Base-by-base conservation (phyloP, 768 basidiomycete genomes). In the Nevesoporus exiguus region DNA sequence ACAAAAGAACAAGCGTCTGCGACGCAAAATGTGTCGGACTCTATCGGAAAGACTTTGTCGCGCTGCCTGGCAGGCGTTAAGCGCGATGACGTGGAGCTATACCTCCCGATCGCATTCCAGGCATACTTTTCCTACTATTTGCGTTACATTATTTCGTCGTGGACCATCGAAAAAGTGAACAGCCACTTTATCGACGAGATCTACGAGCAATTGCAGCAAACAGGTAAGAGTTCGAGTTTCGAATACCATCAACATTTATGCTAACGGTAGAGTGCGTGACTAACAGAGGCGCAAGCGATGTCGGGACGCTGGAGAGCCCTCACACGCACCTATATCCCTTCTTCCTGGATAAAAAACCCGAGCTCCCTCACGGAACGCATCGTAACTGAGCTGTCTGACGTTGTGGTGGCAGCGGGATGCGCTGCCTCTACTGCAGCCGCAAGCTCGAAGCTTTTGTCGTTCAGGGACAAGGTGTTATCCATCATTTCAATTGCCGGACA, bases 301-400 rank as follows among this genome's bases (percentile, higher is more conserved):
- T 48, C 59, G 7, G 59, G 53, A 1, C 49, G 53, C 24, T 60
- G 58, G 59, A 47, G 58, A 37, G 46, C 54, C 8, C 59, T 60
- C 39, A 49, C 59, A 9, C 50, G 52, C 29, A 21, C 46, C 22
- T 48, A 49, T 15, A 57, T 53, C 9, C 33, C 40, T n/a, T 29
- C 48, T 0, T 34, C 25, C 15, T 50, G 17, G 11, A 43, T 43
- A 1, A 34, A 21, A 19, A 17, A 47, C n/a, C 24, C 47, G 1
- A 9, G 19, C 10, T 7, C 13, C 0, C 29, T 48, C 13, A 27
- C 44, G 21, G 34, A 46, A 9, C 3, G 7, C 1, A 19, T 10
- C 2, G 6, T 60, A 3, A 10, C 10, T 15, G 54, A 46, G 2
- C 46, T 61, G 3, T 52, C 59, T 17, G 44, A 56, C 29, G 17